These are phyloP conservation scores for Pythium monospermum DNA, from an alignment of 352 stramenopile genomes.

Conservation along the genomic window DNA sequence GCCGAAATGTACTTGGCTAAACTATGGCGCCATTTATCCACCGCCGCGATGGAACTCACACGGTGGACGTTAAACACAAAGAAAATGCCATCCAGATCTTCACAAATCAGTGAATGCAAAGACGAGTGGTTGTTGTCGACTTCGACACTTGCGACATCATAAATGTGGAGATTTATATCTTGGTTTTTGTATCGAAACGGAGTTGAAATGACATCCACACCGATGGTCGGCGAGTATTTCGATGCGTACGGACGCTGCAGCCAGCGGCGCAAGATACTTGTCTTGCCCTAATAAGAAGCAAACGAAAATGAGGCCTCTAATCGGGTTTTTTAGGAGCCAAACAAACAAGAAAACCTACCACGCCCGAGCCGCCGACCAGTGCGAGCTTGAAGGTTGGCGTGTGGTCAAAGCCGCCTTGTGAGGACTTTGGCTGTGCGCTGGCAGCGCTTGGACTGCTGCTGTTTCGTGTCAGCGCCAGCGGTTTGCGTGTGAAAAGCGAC, in stretches of 20 bases:
- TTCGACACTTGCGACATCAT: constrained; percentile 75
- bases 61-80: constrained; percentile 87
- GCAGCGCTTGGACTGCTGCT: constrained; percentile 11
- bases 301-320: neutral
- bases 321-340: neutral
- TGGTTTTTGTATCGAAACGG: constrained; percentile 37
- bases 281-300: constrained; percentile 52
- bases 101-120: constrained; percentile 66
- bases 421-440: constrained; percentile 20
- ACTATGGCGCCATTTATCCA: constrained; percentile 80
- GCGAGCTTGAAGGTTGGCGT: constrained; percentile 77
- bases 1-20: constrained; percentile 70
- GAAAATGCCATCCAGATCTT: constrained; percentile 80
- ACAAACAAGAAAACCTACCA: constrained; percentile 30
- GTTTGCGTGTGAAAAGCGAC: constrained; percentile 37
- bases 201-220: constrained; percentile 63
- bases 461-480: constrained; percentile 13
- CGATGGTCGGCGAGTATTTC: constrained; percentile 72
- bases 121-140: constrained; percentile 54
- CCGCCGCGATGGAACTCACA: constrained; percentile 78
- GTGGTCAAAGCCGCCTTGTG: constrained; percentile 32
- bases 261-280: constrained; percentile 75
- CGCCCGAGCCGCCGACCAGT: constrained; percentile 66
- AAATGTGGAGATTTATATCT: constrained; percentile 59
- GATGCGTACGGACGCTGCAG: constrained; percentile 62